Evolutionary conservation across 2,329 filamentous ascomycete species (phyloP).

Genomic region (Rhynchosporium graminicola): DNA sequence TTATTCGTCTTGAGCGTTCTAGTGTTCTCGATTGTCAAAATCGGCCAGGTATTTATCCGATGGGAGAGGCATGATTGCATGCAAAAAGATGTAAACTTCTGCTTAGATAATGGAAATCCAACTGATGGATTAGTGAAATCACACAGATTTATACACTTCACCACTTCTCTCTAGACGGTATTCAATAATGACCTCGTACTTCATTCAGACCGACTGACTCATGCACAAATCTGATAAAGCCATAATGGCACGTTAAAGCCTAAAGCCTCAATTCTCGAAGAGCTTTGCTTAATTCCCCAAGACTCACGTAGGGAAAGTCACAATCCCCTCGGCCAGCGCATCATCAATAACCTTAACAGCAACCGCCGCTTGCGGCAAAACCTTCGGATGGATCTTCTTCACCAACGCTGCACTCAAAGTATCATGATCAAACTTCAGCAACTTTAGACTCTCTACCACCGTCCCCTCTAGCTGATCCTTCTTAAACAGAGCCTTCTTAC

Average conservation of each 20-base stretch:
- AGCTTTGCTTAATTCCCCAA: neutral
- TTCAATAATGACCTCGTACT: too few species aligned
- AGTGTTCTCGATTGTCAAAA: too few species aligned
- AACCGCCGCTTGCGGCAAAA: neutral
- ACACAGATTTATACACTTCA: too few species aligned
- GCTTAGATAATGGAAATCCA: too few species aligned
- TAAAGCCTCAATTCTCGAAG: neutral
- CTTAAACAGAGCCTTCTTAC: conserved; percentile 17
- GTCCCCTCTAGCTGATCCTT: neutral
- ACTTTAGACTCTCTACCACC: conserved; percentile 12
- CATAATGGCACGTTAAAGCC: neutral
- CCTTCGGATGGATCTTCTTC: conserved; percentile 4
- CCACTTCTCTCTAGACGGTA: too few species aligned
- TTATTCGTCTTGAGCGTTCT: too few species aligned
- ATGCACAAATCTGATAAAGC: too few species aligned
- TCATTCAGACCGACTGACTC: too few species aligned
- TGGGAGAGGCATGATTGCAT: too few species aligned
- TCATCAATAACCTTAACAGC: conserved; percentile 12
- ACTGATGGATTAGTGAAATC: too few species aligned
- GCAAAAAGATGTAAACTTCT: too few species aligned
- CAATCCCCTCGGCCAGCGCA: conserved; percentile 6
- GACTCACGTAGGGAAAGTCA: neutral
- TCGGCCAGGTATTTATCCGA: too few species aligned
- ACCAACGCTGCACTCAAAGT: conserved; percentile 17
- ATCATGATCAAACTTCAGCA: conserved; percentile 22